phyloP scores from a whole-genome alignment of 2,329 filamentous ascomycete genomes.

The Leptoxyphium fumago region DNA sequence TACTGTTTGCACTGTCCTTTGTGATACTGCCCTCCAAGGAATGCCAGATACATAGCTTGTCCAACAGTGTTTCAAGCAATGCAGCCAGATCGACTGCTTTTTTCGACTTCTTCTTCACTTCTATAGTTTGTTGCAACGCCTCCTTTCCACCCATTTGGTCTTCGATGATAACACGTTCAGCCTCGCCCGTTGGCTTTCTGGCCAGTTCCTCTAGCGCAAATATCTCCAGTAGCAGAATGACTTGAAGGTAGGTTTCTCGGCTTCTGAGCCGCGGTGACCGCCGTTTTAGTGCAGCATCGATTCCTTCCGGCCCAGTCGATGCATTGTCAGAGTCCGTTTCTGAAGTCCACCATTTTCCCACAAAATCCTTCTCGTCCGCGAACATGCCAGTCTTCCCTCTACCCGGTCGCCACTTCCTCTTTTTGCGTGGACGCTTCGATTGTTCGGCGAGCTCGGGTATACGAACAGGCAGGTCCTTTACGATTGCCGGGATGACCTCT shows the following conservation, averaged over 20 bases:
- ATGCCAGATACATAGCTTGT: slow-evolving; percentile 73
- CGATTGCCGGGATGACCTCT: slow-evolving; percentile 50
- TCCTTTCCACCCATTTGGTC: not conserved
- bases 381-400: slow-evolving; percentile 56
- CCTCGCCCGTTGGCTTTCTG: slow-evolving; percentile 1
- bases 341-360: slow-evolving; percentile 56
- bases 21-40: slow-evolving; percentile 35
- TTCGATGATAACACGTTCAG: not conserved
- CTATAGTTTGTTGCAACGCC: not conserved
- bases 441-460: slow-evolving; percentile 7
- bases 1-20: slow-evolving; percentile 38
- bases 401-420: slow-evolving; percentile 48
- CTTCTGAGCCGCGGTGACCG: slow-evolving; percentile 49
- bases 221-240: slow-evolving; percentile 66
- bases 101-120: slow-evolving; percentile 26
- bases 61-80: slow-evolving; percentile 58
- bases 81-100: slow-evolving; percentile 52
- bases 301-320: slow-evolving; percentile 7
- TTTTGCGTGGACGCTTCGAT: slow-evolving; percentile 25
- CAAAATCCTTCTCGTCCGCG: slow-evolving; percentile 46
- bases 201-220: slow-evolving; percentile 48
- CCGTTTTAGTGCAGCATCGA: not conserved
- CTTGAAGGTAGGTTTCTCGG: slow-evolving; percentile 65
- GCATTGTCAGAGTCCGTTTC: slow-evolving; percentile 31
- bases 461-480: slow-evolving; percentile 40